A percentile compares a stretch with the other conserved stretches of the same genome.
These are phyloP conservation scores for Fraxinus paxiana DNA, from an alignment of 305 asterid species.

Conservation along the genomic window DNA sequence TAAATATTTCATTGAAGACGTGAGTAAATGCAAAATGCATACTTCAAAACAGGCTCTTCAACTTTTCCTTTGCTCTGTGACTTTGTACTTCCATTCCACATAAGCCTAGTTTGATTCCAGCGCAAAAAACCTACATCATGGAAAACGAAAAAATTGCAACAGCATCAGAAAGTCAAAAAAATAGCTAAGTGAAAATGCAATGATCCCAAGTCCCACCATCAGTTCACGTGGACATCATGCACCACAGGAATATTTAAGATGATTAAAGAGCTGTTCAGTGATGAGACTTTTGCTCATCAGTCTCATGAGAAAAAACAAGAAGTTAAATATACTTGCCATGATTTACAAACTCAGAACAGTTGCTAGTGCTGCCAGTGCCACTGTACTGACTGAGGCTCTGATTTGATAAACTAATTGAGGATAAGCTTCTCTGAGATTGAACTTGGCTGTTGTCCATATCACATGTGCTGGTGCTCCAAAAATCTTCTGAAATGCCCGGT, in stretches of 20 bases:
- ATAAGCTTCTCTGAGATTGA: constrained; percentile 72
- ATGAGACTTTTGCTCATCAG: not conserved
- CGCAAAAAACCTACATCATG: constrained; percentile 43
- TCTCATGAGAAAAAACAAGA: not conserved
- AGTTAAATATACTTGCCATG: constrained; percentile 46
- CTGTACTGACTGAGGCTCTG: constrained; percentile 40
- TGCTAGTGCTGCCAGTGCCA: constrained; percentile 40
- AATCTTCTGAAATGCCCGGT: constrained; percentile 58
- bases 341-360: constrained; percentile 58
- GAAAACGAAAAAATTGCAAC: not conserved
- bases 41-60: constrained; percentile 52
- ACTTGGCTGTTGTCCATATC: constrained; percentile 57
- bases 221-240: not conserved
- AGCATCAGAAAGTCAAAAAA: not conserved
- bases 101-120: constrained; percentile 63
- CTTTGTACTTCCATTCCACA: constrained; percentile 48
- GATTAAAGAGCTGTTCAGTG: not conserved
- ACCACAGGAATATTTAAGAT: not conserved
- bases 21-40: not conserved
- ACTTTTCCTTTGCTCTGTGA: constrained; percentile 31
- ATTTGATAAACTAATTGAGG: constrained; percentile 64
- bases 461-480: constrained; percentile 82
- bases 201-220: not conserved
- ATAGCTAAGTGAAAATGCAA: not conserved
- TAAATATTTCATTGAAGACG: not conserved